These are phyloP conservation scores for Lecanicillium sp. DNA, from an alignment of 2,329 filamentous ascomycete species.

Conservation along the genomic window DNA sequence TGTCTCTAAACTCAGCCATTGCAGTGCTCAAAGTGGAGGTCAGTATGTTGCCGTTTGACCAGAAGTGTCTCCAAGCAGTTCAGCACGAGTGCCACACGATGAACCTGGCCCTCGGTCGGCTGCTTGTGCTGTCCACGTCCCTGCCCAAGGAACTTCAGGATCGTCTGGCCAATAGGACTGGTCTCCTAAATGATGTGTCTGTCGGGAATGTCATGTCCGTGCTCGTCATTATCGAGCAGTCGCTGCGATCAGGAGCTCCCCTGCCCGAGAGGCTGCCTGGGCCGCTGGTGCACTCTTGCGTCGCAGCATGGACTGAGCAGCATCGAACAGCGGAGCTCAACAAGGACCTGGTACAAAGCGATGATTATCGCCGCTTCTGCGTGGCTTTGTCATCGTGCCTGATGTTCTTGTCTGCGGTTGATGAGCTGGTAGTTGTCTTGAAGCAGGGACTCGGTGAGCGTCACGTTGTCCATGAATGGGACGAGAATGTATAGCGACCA, in stretches of 20 bases:
- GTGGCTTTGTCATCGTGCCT: conserved; percentile 36
- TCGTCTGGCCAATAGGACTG: conserved; percentile 27
- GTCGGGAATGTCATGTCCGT: conserved; percentile 45
- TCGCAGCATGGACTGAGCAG: conserved; percentile 17
- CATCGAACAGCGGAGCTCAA: conserved; percentile 20
- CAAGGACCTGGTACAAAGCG: conserved; percentile 26
- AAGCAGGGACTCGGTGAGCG: conserved; percentile 36
- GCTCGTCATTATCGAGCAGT: conserved; percentile 36
- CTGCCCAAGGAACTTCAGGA: conserved; percentile 32
- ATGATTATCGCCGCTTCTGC: conserved; percentile 37
- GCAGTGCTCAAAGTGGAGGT: conserved; percentile 21
- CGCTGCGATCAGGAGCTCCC: conserved; percentile 37
- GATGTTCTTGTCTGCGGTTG: conserved; percentile 32
- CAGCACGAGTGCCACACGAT: conserved; percentile 22
- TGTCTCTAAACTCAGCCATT: conserved; percentile 17
- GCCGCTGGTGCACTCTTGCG: conserved; percentile 31
- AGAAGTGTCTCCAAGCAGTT: conserved; percentile 19
- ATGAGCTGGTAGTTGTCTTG: conserved; percentile 35
- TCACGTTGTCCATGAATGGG: conserved; percentile 15
- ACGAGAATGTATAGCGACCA: not conserved
- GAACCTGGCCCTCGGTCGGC: conserved; percentile 24
- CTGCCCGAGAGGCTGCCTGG: conserved; percentile 39
- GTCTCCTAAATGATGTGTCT: conserved; percentile 32
- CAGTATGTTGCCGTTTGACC: conserved; percentile 22
- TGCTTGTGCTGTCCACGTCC: conserved; percentile 23